Base-by-base conservation (phyloP, 495 filamentous ascomycete species). In the Halenospora varia region DNA sequence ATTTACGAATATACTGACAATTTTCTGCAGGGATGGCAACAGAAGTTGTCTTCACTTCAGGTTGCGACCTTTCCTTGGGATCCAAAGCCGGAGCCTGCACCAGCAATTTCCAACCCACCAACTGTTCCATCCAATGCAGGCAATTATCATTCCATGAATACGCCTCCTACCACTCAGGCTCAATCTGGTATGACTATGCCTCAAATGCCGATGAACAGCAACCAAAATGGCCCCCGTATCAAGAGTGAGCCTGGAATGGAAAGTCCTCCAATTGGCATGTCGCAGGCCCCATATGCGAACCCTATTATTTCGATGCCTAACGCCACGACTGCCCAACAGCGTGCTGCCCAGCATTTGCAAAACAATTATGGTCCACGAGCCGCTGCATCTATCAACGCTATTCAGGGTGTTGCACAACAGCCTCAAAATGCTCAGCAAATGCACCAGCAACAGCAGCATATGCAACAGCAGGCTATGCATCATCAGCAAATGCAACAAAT, bases 1-100 rank as follows among this genome's bases (percentile, higher is more conserved):
- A n/a, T n/a, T n/a, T 51, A 3, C 3, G 1, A 13, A 3, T 18
- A 10, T 45, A 48, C 64, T 66, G 55, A 66, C 57, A 48, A 44
- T 54, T 24, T 60, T 48, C 41, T 55, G n/a, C 66, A 98, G 94
- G 88, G 80, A 73, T 99, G 95, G 95, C 93, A 97, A 73, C 77
- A 81, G 55, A 96, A 92, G 73, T 82, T 97, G 19, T 87, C 93
- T 0, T 82, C 84, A 62, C 81, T 91, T 48, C 80, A 86, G 47
- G 82, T 96, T 59, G 95, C 92, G 51, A 76, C 82, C 40, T 97
- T 97, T 72, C 95, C 95, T 20, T 99, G 95, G 95, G 95, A 97
- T 66, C 94, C 94, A 61, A 80, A 78, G 73, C 79, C 73, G 48
- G 80, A 79, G 35, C 74, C 74, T 44, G 60, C 69, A 52, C 73